phyloP scores from a whole-genome alignment of 2,329 filamentous ascomycete genomes.

The Talaromyces sp. region DNA sequence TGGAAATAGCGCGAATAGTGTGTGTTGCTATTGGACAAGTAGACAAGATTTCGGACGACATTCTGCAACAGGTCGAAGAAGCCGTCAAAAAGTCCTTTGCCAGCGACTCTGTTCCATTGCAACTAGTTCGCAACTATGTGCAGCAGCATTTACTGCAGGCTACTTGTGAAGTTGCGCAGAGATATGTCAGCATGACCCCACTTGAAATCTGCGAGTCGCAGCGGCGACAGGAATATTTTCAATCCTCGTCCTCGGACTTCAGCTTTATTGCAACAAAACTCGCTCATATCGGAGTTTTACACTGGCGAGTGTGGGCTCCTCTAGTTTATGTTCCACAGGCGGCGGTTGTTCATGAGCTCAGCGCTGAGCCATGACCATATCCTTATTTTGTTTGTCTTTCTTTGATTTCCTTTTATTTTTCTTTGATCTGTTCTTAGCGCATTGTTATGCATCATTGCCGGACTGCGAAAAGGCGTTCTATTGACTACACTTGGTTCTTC shows the following conservation, averaged over 20 bases:
- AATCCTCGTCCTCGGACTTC: constrained; percentile 3
- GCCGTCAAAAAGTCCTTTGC: constrained; percentile 35
- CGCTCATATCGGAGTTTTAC: constrained; percentile 77
- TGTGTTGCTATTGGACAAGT: constrained; percentile 30
- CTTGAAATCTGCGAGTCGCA: constrained; percentile 45
- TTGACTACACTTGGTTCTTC: background rate
- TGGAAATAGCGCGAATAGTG: constrained; percentile 43
- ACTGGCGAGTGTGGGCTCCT: constrained; percentile 84
- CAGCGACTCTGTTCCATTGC: constrained; percentile 29
- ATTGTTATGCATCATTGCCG: constrained; percentile 12
- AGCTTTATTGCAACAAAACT: constrained; percentile 63
- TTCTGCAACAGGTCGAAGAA: constrained; percentile 33
- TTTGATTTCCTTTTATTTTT: background rate
- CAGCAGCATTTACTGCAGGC: constrained; percentile 32
- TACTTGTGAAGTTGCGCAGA: constrained; percentile 32
- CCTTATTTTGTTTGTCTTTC: background rate
- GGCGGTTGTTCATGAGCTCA: constrained; percentile 1
- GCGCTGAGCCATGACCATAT: constrained; percentile 14
- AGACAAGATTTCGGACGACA: constrained; percentile 30
- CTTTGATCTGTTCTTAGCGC: constrained; percentile 8
- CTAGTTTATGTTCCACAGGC: constrained; percentile 59
- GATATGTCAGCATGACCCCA: constrained; percentile 41
- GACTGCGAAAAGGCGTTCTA: constrained; percentile 5
- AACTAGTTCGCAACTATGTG: constrained; percentile 32
- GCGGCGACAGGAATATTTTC: constrained; percentile 21